A percentile compares a stretch with the other conserved stretches of the same genome.
Conservation (phyloP, 2,329 filamentous ascomycete species). For the Pyrenochaeta sp. region DNA sequence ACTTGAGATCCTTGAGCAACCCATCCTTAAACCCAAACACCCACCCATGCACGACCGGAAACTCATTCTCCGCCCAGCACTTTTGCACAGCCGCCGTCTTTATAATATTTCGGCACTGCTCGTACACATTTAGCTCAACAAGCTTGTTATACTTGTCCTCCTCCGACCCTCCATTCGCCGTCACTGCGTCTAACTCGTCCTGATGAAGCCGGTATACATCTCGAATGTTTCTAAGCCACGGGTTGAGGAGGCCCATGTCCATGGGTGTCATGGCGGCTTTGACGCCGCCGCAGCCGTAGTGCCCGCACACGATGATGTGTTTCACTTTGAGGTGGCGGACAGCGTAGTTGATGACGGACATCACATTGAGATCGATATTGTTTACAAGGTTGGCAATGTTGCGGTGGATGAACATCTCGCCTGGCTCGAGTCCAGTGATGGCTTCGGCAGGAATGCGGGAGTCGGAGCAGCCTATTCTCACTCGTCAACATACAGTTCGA, state of each 20-base stretch:
- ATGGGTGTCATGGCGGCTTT: conserved; percentile 69
- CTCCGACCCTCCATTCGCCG: conserved; percentile 23
- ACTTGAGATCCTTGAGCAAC: conserved; percentile 69
- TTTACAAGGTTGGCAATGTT: conserved; percentile 50
- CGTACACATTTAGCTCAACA: conserved; percentile 50
- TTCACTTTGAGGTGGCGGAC: conserved; percentile 62
- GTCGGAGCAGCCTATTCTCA: conserved; percentile 47
- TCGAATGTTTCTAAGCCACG: conserved; percentile 77
- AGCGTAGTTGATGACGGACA: conserved; percentile 53
- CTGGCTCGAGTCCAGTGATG: conserved; percentile 49
- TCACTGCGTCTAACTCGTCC: conserved; percentile 67
- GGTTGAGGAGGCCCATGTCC: conserved; percentile 75
- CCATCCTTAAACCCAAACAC: conserved; percentile 76
- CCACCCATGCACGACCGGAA: conserved; percentile 77
- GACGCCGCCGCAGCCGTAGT: conserved; percentile 74
- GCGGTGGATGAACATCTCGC: conserved; percentile 48
- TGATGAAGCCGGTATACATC: conserved; percentile 78
- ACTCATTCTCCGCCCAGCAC: conserved; percentile 68
- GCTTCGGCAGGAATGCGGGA: conserved; percentile 52
- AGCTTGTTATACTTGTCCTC: conserved; percentile 45
- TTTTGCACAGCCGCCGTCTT: conserved; percentile 64
- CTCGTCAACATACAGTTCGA: conserved; percentile 7
- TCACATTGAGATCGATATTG: conserved; percentile 53
- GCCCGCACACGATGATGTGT: conserved; percentile 75
- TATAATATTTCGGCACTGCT: conserved; percentile 50